A percentile compares a stretch with the other conserved stretches of the same genome.
These are phyloP conservation scores for Coemansia sp. DNA, from an alignment of 192 early-diverging fungal species.

Conservation along the genomic window DNA sequence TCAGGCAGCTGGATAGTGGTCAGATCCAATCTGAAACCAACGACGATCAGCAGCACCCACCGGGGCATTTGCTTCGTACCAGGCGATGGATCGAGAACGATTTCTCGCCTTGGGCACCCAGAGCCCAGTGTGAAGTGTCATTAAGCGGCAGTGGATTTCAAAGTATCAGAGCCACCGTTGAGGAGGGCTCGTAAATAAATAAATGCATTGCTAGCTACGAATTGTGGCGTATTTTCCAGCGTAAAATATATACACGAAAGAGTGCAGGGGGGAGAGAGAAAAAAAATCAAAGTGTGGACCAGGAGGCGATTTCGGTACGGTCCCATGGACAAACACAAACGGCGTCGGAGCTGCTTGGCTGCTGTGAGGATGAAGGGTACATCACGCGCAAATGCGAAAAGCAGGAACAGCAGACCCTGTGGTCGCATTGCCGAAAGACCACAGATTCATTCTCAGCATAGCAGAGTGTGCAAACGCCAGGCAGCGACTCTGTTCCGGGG, in stretches of 20 bases:
- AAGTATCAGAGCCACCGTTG: background rate
- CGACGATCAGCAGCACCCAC: constrained; percentile 2
- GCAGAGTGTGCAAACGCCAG: constrained; percentile 40
- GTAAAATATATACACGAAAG: background rate
- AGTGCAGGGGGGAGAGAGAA: background rate
- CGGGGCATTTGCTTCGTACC: constrained; percentile 22
- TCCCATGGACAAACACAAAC: constrained; percentile 44
- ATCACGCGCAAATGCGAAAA: constrained; percentile 25
- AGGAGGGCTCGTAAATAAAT: background rate
- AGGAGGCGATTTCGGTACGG: constrained; percentile 14
- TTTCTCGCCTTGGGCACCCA: constrained; percentile 42
- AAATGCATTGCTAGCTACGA: background rate
- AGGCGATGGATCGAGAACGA: constrained; percentile 41
- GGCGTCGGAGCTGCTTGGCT: background rate
- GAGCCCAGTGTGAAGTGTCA: constrained; percentile 38
- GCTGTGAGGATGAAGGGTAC: constrained; percentile 23
- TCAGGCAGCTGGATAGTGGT: background rate
- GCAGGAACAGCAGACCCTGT: constrained; percentile 33
- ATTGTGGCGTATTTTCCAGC: background rate
- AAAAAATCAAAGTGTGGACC: background rate
- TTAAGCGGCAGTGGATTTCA: constrained; percentile 34
- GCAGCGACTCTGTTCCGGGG: constrained; percentile 26
- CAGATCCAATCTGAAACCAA: background rate
- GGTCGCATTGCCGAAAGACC: constrained; percentile 33
- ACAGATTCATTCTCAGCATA: constrained; percentile 34